Base-by-base conservation (phyloP, 1,284 basidiomycete genomes). In the Coniophora puteana region DNA sequence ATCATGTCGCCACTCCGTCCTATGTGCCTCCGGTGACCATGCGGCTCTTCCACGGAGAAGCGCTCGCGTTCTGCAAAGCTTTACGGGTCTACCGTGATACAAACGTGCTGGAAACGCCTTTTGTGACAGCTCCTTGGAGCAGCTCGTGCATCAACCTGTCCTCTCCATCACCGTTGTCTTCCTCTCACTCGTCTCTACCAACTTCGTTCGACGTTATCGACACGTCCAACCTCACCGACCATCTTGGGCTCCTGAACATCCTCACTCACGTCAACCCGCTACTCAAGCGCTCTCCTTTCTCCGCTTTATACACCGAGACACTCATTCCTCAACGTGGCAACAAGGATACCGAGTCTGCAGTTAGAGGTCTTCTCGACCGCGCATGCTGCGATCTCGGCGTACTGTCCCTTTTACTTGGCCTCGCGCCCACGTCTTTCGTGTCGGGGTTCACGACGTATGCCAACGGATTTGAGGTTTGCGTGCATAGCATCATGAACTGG, bases 141-240 rank as follows among this genome's bases (percentile, higher is more conserved):
- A 52, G 54, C 0, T 42, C 51, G 8, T 16, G 49, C 13, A 51
- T 70, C 23, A 36, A 51, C 4, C 54, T 71, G 6, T 51, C 61
- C 36, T 42, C 37, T 3, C 57, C 43, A 1, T 63, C 66, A 21
- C 69, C 70, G 41, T 36, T 31, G 13, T 8, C 31, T 31, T 43
- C 26, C 21, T 27, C 7, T 36, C 44, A 14, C 10, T 33, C 8
- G 10, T 33, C 31, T 8, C 63, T 66, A 0, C 67, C 70, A 3
- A 43, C 54, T 4, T 30, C 29, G 1, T 77, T 75, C 56, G 58
- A 72, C 40, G 59, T 73, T 28, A 70, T 76, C 41, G 72, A 76
- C 27, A 71, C 73, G 0, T 73, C 72, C 10, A 73, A 73, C 44
- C 51, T 75, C 11, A 46, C 52, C 12, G 72, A 76, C 47, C 63